Conservation (phyloP, 768 basidiomycete genomes). For the Kwoniella bestiolae region DNA sequence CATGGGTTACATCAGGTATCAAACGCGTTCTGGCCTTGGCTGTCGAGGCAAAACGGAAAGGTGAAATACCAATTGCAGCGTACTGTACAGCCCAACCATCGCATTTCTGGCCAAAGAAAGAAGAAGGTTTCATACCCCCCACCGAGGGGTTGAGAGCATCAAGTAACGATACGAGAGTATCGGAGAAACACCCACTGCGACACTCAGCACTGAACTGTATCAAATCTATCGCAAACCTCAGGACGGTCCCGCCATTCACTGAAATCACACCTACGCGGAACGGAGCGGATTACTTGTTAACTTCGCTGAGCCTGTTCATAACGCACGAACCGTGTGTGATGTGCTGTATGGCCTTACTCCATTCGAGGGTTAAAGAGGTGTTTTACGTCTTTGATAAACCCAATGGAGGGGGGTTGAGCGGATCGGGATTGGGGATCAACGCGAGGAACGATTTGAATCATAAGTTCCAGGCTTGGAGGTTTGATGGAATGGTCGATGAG, state of each 20-base stretch:
- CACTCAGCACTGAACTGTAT: conserved; percentile 77
- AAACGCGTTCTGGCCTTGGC: conserved; percentile 64
- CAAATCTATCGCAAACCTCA: conserved; percentile 49
- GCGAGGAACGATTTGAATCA: conserved; percentile 87
- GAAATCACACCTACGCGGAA: conserved; percentile 60
- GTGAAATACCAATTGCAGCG: conserved; percentile 80
- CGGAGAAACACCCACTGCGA: conserved; percentile 74
- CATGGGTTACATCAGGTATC: conserved; percentile 79
- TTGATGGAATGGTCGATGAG: conserved; percentile 58
- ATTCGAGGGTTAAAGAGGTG: conserved; percentile 89
- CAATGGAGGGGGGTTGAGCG: conserved; percentile 74
- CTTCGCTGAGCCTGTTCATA: conserved; percentile 78
- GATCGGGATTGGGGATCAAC: conserved; percentile 68
- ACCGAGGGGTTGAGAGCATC: conserved; percentile 56
- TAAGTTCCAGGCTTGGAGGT: conserved; percentile 73
- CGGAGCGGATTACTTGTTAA: conserved; percentile 84
- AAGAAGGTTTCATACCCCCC: conserved; percentile 54
- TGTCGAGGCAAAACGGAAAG: conserved; percentile 59
- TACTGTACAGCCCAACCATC: conserved; percentile 63
- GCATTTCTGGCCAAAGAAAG: conserved; percentile 36
- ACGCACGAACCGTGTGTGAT: conserved; percentile 98
- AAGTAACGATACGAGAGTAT: conserved; percentile 72
- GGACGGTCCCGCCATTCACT: conserved; percentile 53
- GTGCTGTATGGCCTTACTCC: conserved; percentile 95
- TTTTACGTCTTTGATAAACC: conserved; percentile 69